Evolutionary conservation across 1,284 basidiomycete genomes (phyloP).

Genomic region (Porogramme epimiltina): DNA sequence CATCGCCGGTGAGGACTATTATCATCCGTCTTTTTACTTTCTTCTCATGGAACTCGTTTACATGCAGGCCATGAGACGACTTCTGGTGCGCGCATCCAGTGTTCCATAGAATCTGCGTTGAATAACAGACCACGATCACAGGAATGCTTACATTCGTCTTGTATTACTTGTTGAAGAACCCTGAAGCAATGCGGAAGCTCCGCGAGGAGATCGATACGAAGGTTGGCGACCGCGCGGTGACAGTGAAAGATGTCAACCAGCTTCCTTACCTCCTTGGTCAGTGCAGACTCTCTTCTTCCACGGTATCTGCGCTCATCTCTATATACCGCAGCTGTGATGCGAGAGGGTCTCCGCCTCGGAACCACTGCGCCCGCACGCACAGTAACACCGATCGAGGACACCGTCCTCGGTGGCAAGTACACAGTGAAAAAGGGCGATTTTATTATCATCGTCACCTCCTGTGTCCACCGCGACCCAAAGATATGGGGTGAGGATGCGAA

Average conservation of each 20-base stretch:
- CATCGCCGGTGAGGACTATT: too few relatives aligned
- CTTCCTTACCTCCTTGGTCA: constrained; percentile 45
- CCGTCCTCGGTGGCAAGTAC: constrained; percentile 40
- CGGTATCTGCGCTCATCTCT: neutral
- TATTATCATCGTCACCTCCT: constrained; percentile 35
- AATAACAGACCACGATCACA: neutral
- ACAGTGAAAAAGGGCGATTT: constrained; percentile 36
- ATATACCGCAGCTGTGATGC: constrained; percentile 40
- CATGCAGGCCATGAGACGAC: constrained; percentile 55
- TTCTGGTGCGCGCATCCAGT: constrained; percentile 28
- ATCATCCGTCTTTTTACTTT: constrained; percentile 18
- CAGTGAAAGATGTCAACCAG: constrained; percentile 41
- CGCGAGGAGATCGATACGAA: constrained; percentile 47
- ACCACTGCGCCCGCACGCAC: constrained; percentile 41
- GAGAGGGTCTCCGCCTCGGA: constrained; percentile 47
- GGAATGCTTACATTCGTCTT: constrained; percentile 41
- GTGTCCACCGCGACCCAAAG: constrained; percentile 44
- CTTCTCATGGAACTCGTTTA: constrained; percentile 12
- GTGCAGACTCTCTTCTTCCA: neutral
- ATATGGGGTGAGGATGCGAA: constrained; percentile 53
- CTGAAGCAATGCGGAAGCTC: constrained; percentile 43
- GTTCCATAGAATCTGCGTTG: neutral
- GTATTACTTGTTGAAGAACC: constrained; percentile 49
- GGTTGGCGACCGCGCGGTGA: constrained; percentile 39
- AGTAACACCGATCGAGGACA: constrained; percentile 38